These are phyloP conservation scores for Colletotrichum orchidophilum DNA, from an alignment of 2,329 filamentous ascomycete species.

Conservation along the genomic window DNA sequence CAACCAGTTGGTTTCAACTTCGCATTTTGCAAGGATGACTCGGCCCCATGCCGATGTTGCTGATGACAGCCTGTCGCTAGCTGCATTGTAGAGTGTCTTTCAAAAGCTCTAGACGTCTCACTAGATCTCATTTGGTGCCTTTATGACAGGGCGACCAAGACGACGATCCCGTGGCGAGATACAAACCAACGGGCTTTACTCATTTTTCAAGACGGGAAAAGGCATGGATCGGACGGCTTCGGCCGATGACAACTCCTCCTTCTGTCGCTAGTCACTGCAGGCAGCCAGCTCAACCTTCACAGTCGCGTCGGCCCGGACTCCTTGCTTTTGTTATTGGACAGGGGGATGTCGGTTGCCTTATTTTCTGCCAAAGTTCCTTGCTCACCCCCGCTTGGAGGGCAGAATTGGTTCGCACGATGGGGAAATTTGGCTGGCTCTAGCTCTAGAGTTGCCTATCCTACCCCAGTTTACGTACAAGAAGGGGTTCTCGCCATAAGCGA, in stretches of 20 bases:
- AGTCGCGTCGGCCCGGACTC: neutral
- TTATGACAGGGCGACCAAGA: neutral
- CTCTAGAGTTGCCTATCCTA: neutral
- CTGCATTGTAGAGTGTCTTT: neutral
- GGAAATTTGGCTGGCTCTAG: neutral
- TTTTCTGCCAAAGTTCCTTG: neutral
- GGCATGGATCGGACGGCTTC: neutral
- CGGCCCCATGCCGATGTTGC: neutral
- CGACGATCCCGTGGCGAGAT: neutral
- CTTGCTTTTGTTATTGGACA: neutral
- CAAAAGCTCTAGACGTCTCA: neutral
- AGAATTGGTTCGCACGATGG: slow-evolving; percentile 1
- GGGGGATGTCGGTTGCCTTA: neutral
- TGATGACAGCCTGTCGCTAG: neutral
- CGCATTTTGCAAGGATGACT: slow-evolving; percentile 8
- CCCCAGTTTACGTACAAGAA: neutral
- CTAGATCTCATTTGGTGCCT: neutral
- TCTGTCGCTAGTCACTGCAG: neutral
- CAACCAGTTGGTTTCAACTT: slow-evolving; percentile 23
- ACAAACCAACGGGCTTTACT: neutral
- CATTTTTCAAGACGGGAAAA: neutral
- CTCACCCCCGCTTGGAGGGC: neutral
- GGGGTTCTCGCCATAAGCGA: neutral
- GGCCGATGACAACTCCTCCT: neutral
- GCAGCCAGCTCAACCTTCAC: neutral